These are phyloP conservation scores for Penicillium griseofulvum DNA, from an alignment of 2,329 filamentous ascomycete genomes.

Conservation along the genomic window DNA sequence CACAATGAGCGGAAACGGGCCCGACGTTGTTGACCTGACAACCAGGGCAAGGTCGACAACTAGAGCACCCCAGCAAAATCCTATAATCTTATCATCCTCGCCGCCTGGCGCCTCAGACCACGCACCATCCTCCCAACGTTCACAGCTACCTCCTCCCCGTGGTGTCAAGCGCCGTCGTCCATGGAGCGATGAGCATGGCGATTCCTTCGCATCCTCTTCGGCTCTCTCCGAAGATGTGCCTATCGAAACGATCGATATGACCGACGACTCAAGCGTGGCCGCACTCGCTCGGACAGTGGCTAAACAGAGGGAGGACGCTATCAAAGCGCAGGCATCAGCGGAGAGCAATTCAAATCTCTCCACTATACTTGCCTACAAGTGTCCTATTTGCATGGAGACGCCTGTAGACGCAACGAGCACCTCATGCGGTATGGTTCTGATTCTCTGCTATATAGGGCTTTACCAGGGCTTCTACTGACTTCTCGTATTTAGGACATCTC, in stretches of 20 bases:
- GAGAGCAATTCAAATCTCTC: slow-evolving; percentile 16
- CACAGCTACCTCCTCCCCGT: not conserved
- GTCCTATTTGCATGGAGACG: slow-evolving; percentile 64
- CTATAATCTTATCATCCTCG: not conserved
- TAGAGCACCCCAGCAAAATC: not conserved
- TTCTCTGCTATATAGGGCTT: not conserved
- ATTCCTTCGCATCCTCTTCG: slow-evolving; percentile 6
- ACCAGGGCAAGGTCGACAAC: not conserved
- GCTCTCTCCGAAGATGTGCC: slow-evolving; percentile 16
- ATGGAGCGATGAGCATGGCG: not conserved
- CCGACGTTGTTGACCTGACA: slow-evolving; percentile 5
- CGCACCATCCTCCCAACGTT: not conserved
- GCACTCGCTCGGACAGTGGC: slow-evolving; percentile 47
- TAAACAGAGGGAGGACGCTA: slow-evolving; percentile 39
- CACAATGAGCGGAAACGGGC: not conserved
- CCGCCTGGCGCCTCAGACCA: not conserved
- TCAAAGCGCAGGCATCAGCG: not conserved
- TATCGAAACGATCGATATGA: slow-evolving; percentile 53
- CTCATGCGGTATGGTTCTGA: slow-evolving; percentile 52
- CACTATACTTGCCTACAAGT: slow-evolving; percentile 51
- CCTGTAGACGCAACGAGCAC: slow-evolving; percentile 60
- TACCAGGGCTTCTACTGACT: slow-evolving; percentile 9
- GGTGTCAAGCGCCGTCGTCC: slow-evolving; percentile 15
- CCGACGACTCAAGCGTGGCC: slow-evolving; percentile 42
- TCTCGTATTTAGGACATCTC: slow-evolving; percentile 51